Conservation (phyloP, 495 filamentous ascomycete species). For the Chaetomium fimeti region DNA sequence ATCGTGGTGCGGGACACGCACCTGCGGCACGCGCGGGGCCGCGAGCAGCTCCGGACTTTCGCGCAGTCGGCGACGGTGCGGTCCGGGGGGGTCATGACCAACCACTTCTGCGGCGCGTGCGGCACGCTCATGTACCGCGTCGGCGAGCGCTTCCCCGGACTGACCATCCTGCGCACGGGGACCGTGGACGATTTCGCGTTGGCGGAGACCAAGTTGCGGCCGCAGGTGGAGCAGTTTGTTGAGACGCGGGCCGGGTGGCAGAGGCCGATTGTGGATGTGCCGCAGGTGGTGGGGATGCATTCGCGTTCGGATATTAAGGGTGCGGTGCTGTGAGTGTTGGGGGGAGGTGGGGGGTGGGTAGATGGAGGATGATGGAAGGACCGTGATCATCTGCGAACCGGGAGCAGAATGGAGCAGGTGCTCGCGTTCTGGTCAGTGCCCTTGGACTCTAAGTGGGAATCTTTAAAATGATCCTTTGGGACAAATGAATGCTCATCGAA, state of each 20-base stretch:
- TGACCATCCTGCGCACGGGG: not conserved
- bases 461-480: too few relatives aligned
- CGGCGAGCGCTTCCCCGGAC: not conserved
- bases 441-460: too few relatives aligned
- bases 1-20: not conserved
- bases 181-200: conserved; percentile 4
- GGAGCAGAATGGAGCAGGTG: too few relatives aligned
- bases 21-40: not conserved
- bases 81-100: not conserved
- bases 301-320: not conserved
- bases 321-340: not conserved
- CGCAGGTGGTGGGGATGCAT: not conserved
- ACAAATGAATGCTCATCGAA: too few relatives aligned
- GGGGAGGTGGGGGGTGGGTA: too few relatives aligned
- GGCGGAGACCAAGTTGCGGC: conserved; percentile 1
- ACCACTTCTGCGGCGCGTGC: not conserved
- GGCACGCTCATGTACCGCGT: conserved; percentile 2
- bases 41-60: not conserved
- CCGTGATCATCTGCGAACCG: too few relatives aligned
- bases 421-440: too few relatives aligned
- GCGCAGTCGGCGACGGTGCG: not conserved
- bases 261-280: not conserved
- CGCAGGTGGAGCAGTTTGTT: conserved; percentile 3
- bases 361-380: too few relatives aligned
- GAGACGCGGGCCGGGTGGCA: not conserved